phyloP scores from a whole-genome alignment of 768 basidiomycete species.

The Calocera viscosa region DNA sequence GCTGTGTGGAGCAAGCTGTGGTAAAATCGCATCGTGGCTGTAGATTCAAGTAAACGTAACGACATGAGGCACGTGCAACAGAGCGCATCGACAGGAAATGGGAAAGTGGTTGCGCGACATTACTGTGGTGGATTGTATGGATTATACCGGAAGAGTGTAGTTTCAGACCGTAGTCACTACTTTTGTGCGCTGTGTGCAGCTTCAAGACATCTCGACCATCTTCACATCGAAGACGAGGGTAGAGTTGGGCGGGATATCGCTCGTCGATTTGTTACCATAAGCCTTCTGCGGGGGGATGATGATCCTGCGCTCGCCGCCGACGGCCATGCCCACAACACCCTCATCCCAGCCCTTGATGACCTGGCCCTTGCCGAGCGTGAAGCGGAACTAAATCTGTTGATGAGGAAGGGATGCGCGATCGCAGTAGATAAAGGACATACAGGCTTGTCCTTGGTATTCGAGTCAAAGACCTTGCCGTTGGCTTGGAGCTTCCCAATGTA shows the following conservation, averaged over 20 bases:
- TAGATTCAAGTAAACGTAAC: not conserved
- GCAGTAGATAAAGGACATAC: slow-evolving; percentile 38
- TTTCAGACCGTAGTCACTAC: slow-evolving; percentile 6
- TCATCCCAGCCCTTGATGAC: slow-evolving; percentile 96
- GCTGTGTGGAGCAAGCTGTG: no score
- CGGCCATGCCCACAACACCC: slow-evolving; percentile 84
- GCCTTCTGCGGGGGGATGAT: slow-evolving; percentile 58
- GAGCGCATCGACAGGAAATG: not conserved
- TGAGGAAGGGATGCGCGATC: not conserved
- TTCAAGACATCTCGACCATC: slow-evolving; percentile 17
- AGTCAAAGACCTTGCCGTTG: slow-evolving; percentile 65
- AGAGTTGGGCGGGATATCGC: slow-evolving; percentile 62
- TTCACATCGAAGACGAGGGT: slow-evolving; percentile 58
- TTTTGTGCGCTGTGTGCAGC: not conserved
- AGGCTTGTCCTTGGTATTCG: slow-evolving; percentile 73
- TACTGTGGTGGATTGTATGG: not conserved
- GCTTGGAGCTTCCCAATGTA: slow-evolving; percentile 77
- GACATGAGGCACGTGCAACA: not conserved
- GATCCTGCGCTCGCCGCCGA: slow-evolving; percentile 69
- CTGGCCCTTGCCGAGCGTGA: slow-evolving; percentile 72
- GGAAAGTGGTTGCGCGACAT: not conserved
- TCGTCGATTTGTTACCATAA: slow-evolving; percentile 52
- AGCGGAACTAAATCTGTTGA: slow-evolving; percentile 43
- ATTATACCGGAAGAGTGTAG: not conserved
- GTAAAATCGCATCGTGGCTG: not conserved